Evolutionary conservation across 441 rosid species (phyloP), one percentile per base, ranked within the genome.

Genomic region (Kokia cookei): DNA sequence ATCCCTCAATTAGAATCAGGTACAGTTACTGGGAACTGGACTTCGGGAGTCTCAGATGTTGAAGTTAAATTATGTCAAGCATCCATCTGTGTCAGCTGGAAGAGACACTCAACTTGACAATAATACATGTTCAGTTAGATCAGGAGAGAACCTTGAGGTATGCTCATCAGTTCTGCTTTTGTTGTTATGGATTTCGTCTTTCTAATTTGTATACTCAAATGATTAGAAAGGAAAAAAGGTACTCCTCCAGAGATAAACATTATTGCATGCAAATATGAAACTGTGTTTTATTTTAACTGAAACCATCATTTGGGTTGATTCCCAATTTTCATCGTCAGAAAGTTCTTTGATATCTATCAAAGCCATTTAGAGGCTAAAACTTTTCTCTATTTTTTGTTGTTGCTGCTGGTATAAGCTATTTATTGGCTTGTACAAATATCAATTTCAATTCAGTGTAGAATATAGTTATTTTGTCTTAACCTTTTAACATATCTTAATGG

Each of bases 41-140:
- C 79, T 88, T 77, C 84, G 71, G 73, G 86, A 85, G 76, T 86
- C 88, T 73, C 86, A 88, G 77, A 78, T 58, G 42, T 82, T 91
- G 85, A 89, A 85, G 85, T 80, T 77, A 59, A 84, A 78, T 64
- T 77, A 69, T 68, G 73, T 40, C 63, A 76, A 51, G 59, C 76
- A 72, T 80, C 57, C 76, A 69, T 65, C 62, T 71, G 75, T 75
- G 60, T 74, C 83, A 78, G 76, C 57, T 76, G 71, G 67, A 70
- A 73, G 63, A 57, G 79, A 81, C 63, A 13, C 77, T 64, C 67
- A 65, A 58, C 72, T 69, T 48, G 75, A 72, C 62, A 61, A 54
- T 66, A 71, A 48, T 78, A 73, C 85, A 47, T 73, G 72, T 74
- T 19, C 50, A 13, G 78, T 64, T 40, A 79, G 58, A 82, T 54